phyloP scores from a whole-genome alignment of 2,329 filamentous ascomycete species.

The Trichophyton verrucosum region DNA sequence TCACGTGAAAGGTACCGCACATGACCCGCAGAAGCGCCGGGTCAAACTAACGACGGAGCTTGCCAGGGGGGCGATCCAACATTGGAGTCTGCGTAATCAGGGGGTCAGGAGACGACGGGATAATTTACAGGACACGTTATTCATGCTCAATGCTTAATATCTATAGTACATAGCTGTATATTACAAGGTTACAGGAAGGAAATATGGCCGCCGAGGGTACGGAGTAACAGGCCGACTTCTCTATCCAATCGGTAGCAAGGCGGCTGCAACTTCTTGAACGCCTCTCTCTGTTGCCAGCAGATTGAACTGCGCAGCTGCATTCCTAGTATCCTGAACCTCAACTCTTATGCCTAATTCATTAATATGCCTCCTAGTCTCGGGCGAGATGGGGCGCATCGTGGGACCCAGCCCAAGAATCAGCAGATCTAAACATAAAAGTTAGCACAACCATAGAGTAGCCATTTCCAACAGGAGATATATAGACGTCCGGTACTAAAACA shows the following conservation, averaged over 20 bases:
- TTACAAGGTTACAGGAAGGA: background rate
- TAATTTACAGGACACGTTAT: background rate
- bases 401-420: slow-evolving; percentile 79
- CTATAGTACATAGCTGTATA: background rate
- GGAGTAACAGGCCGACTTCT: background rate
- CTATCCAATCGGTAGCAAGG: slow-evolving; percentile 53
- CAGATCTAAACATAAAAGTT: slow-evolving; percentile 48
- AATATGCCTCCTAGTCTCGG: slow-evolving; percentile 58
- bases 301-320: slow-evolving; percentile 91
- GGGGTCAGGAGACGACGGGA: background rate
- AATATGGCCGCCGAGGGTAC: background rate
- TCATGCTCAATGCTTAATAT: background rate
- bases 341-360: slow-evolving; percentile 69
- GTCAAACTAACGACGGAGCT: background rate
- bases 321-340: slow-evolving; percentile 82
- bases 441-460: background rate
- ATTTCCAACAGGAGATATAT: slow-evolving; percentile 2
- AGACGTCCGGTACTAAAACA: background rate
- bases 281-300: slow-evolving; percentile 88
- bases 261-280: slow-evolving; percentile 71
- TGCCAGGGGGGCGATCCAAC: too few relatives aligned
- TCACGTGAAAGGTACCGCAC: background rate
- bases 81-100: background rate
- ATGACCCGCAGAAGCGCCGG: background rate
- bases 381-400: slow-evolving; percentile 62